Evolutionary conservation across 768 basidiomycete genomes (phyloP), one percentile per base, ranked within the genome.

Genomic region (Russula sp.): DNA sequence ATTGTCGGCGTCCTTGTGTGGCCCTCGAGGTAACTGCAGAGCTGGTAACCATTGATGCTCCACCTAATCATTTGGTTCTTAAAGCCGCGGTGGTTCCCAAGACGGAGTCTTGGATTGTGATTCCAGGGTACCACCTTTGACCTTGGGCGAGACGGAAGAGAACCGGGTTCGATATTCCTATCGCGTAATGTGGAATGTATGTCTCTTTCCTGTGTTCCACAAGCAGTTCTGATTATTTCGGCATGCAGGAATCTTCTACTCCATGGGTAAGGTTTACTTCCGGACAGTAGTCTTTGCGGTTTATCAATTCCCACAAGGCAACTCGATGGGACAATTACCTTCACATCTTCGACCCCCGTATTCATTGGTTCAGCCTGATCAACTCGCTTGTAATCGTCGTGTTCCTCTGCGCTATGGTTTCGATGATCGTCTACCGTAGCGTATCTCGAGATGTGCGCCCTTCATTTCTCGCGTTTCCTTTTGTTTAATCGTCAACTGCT

Each of bases 241-340:
- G 56, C 42, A 24, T 32, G 36, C 66, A 93, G 91, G 81, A 87
- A 82, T 95, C 93, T 30, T 84, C 87, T 65, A 92, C 90, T 13
- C 88, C 89, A 58, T 94, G 91, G 91, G 88, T 87, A 74, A 59
- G 74, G 65, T 9, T 61, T 26, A 51, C 51, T 48, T 54, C 49
- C 46, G 22, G 13, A 16, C n/a, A 3, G 1, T 40, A 5, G 34
- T 44, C n/a, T 18, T 49, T 44, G 24, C 30, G 11, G 26, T 40
- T 52, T 40, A 26, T 57, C 40, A 57, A 28, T 22, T 30, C 38
- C 3, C 40, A 18, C 24, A 76, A 93, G 92, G 95, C 94, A 5
- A 92, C 94, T 4, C 82, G 96, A 57, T 98, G 96, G 95, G 96
- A 98, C 73, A 89, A 89, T 70, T 98, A 98, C 73, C 84, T 98